phyloP scores from a whole-genome alignment of 2,329 filamentous ascomycete species.

The Cladosporium velox region DNA sequence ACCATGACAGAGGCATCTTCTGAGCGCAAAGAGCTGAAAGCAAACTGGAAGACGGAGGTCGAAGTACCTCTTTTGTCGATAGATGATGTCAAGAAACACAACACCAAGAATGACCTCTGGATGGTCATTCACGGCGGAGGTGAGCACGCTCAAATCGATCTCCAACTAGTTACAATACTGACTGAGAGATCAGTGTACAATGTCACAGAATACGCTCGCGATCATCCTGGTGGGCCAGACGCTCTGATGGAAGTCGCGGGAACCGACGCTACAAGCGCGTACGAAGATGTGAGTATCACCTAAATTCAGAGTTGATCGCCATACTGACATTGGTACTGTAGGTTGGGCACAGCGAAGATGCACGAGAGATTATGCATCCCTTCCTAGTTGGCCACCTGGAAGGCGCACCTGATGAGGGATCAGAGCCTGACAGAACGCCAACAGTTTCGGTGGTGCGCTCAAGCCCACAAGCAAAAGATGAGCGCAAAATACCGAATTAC shows the following conservation, averaged over 20 bases:
- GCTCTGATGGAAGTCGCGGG: slow-evolving; percentile 97
- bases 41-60: slow-evolving; percentile 56
- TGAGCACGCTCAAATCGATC: background rate
- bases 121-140: slow-evolving; percentile 85
- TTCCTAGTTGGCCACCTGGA: slow-evolving; percentile 42
- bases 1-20: background rate
- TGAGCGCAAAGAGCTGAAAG: slow-evolving; percentile 29
- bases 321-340: background rate
- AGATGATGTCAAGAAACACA: slow-evolving; percentile 94
- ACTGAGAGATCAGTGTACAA: slow-evolving; percentile 65
- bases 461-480: background rate
- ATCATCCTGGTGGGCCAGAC: slow-evolving; percentile 93
- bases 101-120: slow-evolving; percentile 96
- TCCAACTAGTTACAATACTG: background rate
- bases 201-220: slow-evolving; percentile 88
- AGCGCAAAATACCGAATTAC: slow-evolving; percentile 1
- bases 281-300: slow-evolving; percentile 66
- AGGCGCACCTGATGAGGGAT: slow-evolving; percentile 17
- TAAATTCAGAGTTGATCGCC: background rate
- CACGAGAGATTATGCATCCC: slow-evolving; percentile 43
- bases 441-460: background rate
- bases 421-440: background rate
- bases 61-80: slow-evolving; percentile 81
- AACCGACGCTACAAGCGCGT: slow-evolving; percentile 85
- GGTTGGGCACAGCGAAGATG: slow-evolving; percentile 55